Evolutionary conservation across 2,329 filamentous ascomycete species (phyloP).

Genomic region (Penicillium expansum): DNA sequence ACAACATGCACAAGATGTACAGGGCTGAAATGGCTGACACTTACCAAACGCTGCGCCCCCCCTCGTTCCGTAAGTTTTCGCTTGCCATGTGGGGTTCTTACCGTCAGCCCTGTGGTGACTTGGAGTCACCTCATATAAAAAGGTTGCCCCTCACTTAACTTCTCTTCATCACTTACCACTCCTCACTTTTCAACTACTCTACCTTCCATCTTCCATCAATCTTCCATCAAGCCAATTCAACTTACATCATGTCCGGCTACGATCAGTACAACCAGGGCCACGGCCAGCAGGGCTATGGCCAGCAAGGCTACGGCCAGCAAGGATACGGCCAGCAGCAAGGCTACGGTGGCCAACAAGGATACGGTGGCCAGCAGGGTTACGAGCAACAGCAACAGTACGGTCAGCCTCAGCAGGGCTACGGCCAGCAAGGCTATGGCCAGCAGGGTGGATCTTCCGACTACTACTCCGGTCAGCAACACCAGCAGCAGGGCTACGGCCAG

Average conservation of each 20-base stretch:
- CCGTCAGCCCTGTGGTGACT: constrained; percentile 13
- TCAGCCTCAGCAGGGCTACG: constrained; percentile 26
- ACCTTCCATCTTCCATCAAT: not conserved
- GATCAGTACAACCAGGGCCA: constrained; percentile 21
- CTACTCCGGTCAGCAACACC: constrained; percentile 21
- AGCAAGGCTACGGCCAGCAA: constrained; percentile 6
- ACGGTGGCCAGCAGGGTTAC: constrained; percentile 22
- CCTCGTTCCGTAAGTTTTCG: constrained; percentile 9
- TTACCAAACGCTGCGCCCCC: constrained; percentile 11
- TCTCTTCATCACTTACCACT: constrained; percentile 5
- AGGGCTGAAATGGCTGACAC: constrained; percentile 2
- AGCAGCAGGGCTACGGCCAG: constrained; percentile 23
- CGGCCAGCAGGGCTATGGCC: constrained; percentile 12
- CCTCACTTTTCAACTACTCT: not conserved
- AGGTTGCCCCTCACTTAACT: constrained; percentile 6
- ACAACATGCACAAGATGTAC: not conserved
- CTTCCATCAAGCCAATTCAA: not conserved
- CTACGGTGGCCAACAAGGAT: constrained; percentile 25
- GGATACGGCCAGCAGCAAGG: constrained; percentile 8
- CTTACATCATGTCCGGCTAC: constrained; percentile 26
- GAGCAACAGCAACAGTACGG: constrained; percentile 27
- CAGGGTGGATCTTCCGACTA: constrained; percentile 13
- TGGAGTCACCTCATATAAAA: constrained; percentile 9
- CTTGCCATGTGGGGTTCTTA: constrained; percentile 9
- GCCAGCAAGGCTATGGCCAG: constrained; percentile 22